Base-by-base conservation (phyloP, 495 filamentous ascomycete genomes). In the Aspergillus incahuasiensis region DNA sequence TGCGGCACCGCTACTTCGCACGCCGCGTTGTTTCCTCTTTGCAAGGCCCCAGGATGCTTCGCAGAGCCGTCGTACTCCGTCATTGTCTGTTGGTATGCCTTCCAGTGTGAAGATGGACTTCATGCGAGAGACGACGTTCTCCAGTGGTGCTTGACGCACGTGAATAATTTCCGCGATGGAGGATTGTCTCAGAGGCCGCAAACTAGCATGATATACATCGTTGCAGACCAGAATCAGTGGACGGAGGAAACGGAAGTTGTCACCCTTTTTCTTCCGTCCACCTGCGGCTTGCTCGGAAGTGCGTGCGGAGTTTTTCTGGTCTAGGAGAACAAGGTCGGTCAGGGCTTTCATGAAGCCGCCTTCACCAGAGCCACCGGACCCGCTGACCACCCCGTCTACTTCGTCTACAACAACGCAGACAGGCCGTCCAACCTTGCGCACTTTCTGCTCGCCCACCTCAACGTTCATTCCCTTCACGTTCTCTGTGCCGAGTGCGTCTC, bases 171-270 rank as follows among this genome's bases (percentile, higher is more conserved):
- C 94, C 2, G 92, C 94, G 32, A 88, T 72, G 16, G 79, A 83
- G 0, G 90, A 89, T 51, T 89, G 85, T 24, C 94, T 82, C 16
- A 98, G 79, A 18, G 88, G 90, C 11, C 89, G 82, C 22, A 98
- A 79, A 52, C 91, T 89, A 20, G 94, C 82, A 62, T 95, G 90
- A 67, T 98, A 98, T n/a, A 96, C 81, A 70, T 98, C 94, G 57
- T 98, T 98, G 78, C 94, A 98, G 55, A 98, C 91, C 24, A 97
- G 71, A 55, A 98, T 90, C 32, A 98, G 76, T 0, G 94, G 94
- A 45, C 94, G 82, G 70, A 92, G 79, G 50, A 96, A 80, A 24
- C 86, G 81, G 68, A 97, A 98, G 38, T 83, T 83, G 59, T 96
- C 90, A 0, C 85, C 86, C 63, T 87, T 90, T 55, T 77, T 83